Evolutionary conservation across 2,329 filamentous ascomycete species (phyloP).

Genomic region (Aspergillus fructus): DNA sequence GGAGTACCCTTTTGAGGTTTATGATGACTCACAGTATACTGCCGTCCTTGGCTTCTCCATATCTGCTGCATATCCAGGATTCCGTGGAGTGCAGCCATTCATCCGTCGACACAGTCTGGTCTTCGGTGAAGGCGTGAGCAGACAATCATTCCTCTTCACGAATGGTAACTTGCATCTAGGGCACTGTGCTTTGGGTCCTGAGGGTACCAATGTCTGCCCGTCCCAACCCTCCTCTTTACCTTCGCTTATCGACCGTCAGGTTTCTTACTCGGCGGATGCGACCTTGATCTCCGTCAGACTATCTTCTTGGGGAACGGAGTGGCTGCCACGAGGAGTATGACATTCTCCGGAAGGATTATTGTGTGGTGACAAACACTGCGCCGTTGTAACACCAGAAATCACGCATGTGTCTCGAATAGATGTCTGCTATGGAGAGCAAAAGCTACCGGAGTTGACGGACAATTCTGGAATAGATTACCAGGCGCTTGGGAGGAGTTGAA

Average conservation of each 20-base stretch:
- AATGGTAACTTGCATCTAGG: background rate
- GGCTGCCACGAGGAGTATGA: background rate
- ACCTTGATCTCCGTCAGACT: background rate
- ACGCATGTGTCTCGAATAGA: background rate
- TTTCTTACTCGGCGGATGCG: background rate
- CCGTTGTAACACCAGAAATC: constrained; percentile 1
- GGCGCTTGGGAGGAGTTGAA: background rate
- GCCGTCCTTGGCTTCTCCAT: background rate
- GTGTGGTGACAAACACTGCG: background rate
- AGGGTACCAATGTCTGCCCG: background rate
- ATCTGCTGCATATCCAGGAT: background rate
- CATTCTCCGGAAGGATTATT: background rate
- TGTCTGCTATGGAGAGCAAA: background rate
- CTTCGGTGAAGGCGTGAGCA: background rate
- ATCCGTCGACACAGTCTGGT: background rate
- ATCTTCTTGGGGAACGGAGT: constrained; percentile 3
- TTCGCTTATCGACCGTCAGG: background rate
- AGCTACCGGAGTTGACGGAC: background rate
- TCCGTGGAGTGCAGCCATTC: background rate
- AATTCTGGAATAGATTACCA: constrained; percentile 6
- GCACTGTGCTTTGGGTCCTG: background rate
- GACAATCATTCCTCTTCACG: background rate
- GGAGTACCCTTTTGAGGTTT: background rate
- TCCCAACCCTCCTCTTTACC: background rate
- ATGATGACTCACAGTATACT: background rate